Evolutionary conservation across 352 stramenopile genomes (phyloP).

Genomic region (Phytophthora cactorum): DNA sequence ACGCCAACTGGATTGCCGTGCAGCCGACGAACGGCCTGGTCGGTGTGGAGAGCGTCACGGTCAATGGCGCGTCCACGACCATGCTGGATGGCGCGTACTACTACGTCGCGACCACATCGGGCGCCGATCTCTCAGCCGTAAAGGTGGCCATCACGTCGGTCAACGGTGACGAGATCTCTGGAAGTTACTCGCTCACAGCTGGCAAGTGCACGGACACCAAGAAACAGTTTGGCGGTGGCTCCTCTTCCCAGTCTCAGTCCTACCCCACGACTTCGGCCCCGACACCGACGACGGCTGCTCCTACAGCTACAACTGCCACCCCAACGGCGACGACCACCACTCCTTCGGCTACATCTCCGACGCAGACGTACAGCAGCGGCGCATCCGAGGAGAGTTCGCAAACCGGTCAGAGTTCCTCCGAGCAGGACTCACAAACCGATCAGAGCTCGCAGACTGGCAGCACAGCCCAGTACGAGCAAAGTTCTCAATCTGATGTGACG

Average conservation of each 20-base stretch:
- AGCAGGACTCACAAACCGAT: slow-evolving; percentile 6
- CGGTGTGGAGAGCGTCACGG: slow-evolving; percentile 60
- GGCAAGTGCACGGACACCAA: slow-evolving; percentile 40
- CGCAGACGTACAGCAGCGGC: slow-evolving; percentile 26
- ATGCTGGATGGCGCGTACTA: slow-evolving; percentile 79
- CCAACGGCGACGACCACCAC: slow-evolving; percentile 17
- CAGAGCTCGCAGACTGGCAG: slow-evolving; percentile 9
- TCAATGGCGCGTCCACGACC: slow-evolving; percentile 61
- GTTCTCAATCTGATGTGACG: slow-evolving; percentile 6
- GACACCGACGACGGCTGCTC: slow-evolving; percentile 6
- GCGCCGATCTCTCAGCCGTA: slow-evolving; percentile 44
- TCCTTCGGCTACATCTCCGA: slow-evolving; percentile 22
- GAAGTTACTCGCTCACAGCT: slow-evolving; percentile 53
- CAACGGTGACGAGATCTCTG: slow-evolving; percentile 57
- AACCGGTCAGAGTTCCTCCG: slow-evolving; percentile 2
- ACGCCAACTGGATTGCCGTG: slow-evolving; percentile 60
- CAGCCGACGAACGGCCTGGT: slow-evolving; percentile 63
- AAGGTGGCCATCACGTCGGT: slow-evolving; percentile 63
- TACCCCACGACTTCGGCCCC: slow-evolving; percentile 2
- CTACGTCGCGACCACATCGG: slow-evolving; percentile 46
- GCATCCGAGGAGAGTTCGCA: slow-evolving; percentile 8
- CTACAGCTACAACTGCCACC: slow-evolving; percentile 2
- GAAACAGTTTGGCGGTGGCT: slow-evolving; percentile 38
- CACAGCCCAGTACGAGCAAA: slow-evolving; percentile 8
- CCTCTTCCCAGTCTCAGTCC: slow-evolving; percentile 20